Conservation (phyloP, 2,329 filamentous ascomycete species). For the Aspergillus bombycis region DNA sequence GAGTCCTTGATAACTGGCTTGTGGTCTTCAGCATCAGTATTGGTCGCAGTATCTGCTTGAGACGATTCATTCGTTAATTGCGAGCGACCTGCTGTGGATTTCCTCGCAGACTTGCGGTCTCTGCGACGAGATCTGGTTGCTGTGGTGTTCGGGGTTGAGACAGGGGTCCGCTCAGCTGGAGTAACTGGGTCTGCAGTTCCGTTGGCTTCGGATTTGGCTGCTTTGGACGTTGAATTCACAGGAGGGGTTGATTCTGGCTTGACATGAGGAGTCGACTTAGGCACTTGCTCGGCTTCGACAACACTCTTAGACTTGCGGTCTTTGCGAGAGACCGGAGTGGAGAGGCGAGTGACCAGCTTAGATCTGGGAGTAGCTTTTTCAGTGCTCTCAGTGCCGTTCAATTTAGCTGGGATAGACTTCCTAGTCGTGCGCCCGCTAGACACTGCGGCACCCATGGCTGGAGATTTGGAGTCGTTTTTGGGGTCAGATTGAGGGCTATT, state of each 20-base stretch:
- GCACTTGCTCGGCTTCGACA: conserved; percentile 6
- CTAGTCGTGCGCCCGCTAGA: conserved; percentile 17
- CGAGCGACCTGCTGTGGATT: not conserved
- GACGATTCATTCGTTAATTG: not conserved
- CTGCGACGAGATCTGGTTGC: conserved; percentile 17
- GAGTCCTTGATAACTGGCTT: conserved; percentile 3
- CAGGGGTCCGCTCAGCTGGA: conserved; percentile 8
- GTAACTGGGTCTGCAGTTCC: conserved; percentile 10
- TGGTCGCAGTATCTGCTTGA: not conserved
- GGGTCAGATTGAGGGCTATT: conserved; percentile 8
- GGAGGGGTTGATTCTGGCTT: conserved; percentile 6
- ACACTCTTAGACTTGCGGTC: conserved; percentile 15
- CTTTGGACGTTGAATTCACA: not conserved
- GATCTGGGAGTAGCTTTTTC: conserved; percentile 10
- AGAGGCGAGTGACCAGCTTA: conserved; percentile 11
- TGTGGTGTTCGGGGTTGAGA: conserved; percentile 8
- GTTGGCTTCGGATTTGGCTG: conserved; percentile 7
- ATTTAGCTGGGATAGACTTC: conserved; percentile 22
- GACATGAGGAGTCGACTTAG: conserved; percentile 9
- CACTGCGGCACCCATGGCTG: conserved; percentile 7
- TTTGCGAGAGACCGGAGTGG: conserved; percentile 17
- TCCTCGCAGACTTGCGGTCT: conserved; percentile 16
- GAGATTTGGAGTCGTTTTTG: not conserved
- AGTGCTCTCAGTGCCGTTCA: conserved; percentile 13
- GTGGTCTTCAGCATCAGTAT: conserved; percentile 3